Conservation (phyloP, 768 basidiomycete species). For the Chalciporus pseudorubinellus region DNA sequence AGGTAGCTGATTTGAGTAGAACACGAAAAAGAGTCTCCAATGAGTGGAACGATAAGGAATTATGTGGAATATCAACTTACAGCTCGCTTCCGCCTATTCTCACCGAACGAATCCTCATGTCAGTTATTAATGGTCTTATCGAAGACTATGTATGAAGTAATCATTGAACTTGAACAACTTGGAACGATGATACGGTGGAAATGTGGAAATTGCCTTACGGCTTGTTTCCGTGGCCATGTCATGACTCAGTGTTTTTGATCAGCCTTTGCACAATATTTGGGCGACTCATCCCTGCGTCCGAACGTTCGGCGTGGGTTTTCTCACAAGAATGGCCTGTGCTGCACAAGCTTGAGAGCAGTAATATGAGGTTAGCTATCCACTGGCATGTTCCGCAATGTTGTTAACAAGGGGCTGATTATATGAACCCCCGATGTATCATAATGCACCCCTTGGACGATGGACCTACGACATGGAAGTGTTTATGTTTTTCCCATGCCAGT, state of each 20-base stretch:
- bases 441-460: conserved; percentile 20
- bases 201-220: neutral
- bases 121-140: too few relatives aligned
- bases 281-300: neutral
- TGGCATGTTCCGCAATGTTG: neutral
- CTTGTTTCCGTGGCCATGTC: neutral
- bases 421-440: too few relatives aligned
- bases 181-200: neutral
- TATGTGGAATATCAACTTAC: neutral
- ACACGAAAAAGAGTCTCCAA: too few relatives aligned
- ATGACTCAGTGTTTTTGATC: neutral
- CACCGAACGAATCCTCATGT: too few relatives aligned
- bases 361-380: neutral
- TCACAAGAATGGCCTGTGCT: too few relatives aligned
- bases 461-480: neutral
- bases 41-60: neutral
- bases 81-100: neutral
- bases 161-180: too few relatives aligned
- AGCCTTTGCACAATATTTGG: neutral
- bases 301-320: neutral
- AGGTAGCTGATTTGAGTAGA: neutral
- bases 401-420: too few relatives aligned
- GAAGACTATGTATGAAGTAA: too few relatives aligned
- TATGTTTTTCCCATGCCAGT: neutral
- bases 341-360: neutral